Percentiles rank a stretch among this genome's conserved stretches.
These are phyloP conservation scores for Russula sp. DNA, from an alignment of 768 basidiomycete genomes.

Conservation along the genomic window DNA sequence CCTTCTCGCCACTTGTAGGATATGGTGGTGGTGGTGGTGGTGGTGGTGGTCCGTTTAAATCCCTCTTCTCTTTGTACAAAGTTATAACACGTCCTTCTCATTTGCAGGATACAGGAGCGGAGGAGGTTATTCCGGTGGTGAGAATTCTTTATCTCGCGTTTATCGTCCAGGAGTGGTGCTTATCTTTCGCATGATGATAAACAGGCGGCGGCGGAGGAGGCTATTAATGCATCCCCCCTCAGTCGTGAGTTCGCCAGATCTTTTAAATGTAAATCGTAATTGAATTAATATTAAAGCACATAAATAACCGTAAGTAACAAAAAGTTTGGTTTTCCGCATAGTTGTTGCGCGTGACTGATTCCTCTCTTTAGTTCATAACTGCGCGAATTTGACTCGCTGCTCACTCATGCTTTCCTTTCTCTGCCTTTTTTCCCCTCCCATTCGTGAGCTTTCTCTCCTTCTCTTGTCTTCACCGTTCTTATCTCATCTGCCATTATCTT, in stretches of 20 bases:
- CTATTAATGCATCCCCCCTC: conserved; percentile 28
- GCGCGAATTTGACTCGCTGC: conserved; percentile 13
- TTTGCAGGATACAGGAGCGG: conserved; percentile 34
- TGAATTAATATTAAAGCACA: no score
- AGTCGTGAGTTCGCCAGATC: conserved; percentile 8
- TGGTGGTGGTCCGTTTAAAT: conserved; percentile 43
- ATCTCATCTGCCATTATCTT: conserved; percentile 21
- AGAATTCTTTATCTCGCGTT: neutral
- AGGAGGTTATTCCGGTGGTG: conserved; percentile 33
- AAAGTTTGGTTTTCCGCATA: no score
- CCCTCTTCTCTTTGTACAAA: neutral
- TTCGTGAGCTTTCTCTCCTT: neutral
- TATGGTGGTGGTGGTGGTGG: conserved; percentile 35
- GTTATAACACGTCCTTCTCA: neutral
- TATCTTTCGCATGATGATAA: neutral
- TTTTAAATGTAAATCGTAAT: no score
- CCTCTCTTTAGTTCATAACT: conserved; percentile 2
- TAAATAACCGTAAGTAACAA: no score
- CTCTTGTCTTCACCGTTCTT: conserved; percentile 12
- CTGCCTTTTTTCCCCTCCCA: conserved; percentile 20
- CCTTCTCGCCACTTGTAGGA: conserved; percentile 33
- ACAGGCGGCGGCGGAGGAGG: conserved; percentile 33
- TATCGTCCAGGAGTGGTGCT: neutral
- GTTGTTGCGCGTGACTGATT: neutral
- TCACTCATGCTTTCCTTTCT: conserved; percentile 21